Conservation (phyloP, 2,329 filamentous ascomycete genomes). For the Aspergillus vadensis region DNA sequence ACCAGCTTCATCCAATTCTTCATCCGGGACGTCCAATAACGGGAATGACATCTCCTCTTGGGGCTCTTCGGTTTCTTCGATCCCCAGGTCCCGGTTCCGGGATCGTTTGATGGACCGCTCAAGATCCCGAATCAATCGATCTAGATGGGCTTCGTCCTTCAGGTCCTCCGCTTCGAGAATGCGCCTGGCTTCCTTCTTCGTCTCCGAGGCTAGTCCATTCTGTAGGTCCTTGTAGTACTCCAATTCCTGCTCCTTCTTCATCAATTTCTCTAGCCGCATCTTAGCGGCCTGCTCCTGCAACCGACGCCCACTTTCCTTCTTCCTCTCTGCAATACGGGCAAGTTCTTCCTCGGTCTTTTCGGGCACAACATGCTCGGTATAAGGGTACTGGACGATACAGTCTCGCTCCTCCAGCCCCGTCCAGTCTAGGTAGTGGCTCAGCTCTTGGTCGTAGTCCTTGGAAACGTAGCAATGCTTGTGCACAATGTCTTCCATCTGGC, state of each 20-base stretch:
- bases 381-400: constrained; percentile 88
- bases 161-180: constrained; percentile 88
- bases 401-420: constrained; percentile 87
- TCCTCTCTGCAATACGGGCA: constrained; percentile 83
- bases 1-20: constrained; percentile 86
- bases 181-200: constrained; percentile 87
- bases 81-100: constrained; percentile 88
- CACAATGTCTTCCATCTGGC: constrained; percentile 85
- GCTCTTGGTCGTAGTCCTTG: constrained; percentile 76
- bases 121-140: constrained; percentile 81
- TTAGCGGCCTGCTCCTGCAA: constrained; percentile 96
- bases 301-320: constrained; percentile 88
- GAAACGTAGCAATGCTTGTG: constrained; percentile 89
- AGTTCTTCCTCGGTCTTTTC: constrained; percentile 96
- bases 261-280: constrained; percentile 91
- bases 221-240: constrained; percentile 91
- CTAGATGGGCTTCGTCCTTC: constrained; percentile 84
- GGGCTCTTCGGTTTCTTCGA: constrained; percentile 77
- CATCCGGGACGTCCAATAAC: constrained; percentile 84
- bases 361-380: constrained; percentile 82
- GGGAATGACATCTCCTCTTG: constrained; percentile 79
- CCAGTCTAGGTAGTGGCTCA: constrained; percentile 81
- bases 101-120: constrained; percentile 88
- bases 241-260: constrained; percentile 92
- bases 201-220: constrained; percentile 68